These are phyloP conservation scores for Ramularia endophylla DNA, from an alignment of 2,329 filamentous ascomycete species.

Conservation along the genomic window DNA sequence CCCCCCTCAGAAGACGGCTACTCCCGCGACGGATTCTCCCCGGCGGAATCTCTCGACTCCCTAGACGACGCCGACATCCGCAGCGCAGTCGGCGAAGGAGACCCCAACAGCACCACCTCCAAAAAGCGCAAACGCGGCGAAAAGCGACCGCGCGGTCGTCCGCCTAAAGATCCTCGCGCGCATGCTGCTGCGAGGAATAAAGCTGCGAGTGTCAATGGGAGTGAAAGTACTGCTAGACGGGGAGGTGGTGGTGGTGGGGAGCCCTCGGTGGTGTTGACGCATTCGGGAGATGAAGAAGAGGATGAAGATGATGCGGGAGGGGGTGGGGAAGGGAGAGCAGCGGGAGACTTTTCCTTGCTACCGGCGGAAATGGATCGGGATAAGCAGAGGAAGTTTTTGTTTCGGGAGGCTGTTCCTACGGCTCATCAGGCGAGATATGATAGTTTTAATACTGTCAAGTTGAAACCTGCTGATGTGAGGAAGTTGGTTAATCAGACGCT, in stretches of 20 bases:
- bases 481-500: constrained; percentile 75
- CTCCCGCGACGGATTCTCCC: constrained; percentile 20
- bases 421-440: constrained; percentile 66
- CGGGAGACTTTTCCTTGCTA: constrained; percentile 20
- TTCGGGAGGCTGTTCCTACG: constrained; percentile 47
- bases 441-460: constrained; percentile 62
- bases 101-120: constrained; percentile 32
- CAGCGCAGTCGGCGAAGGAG: constrained; percentile 31
- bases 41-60: constrained; percentile 27
- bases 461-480: constrained; percentile 63
- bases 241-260: constrained; percentile 26
- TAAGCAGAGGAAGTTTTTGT: constrained; percentile 19
- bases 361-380: constrained; percentile 19
- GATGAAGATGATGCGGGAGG: constrained; percentile 42
- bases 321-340: constrained; percentile 53
- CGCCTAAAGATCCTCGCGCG: constrained; percentile 13
- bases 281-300: constrained; percentile 36
- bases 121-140: constrained; percentile 28
- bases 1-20: too few species aligned
- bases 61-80: constrained; percentile 32
- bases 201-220: constrained; percentile 23
- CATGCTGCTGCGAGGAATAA: constrained; percentile 1
- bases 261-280: constrained; percentile 21
- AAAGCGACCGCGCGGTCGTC: constrained; percentile 21
- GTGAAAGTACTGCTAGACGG: constrained; percentile 27